These are phyloP conservation scores for Coniosporium tulheliwenetii DNA, from an alignment of 2,329 filamentous ascomycete genomes.

Conservation along the genomic window DNA sequence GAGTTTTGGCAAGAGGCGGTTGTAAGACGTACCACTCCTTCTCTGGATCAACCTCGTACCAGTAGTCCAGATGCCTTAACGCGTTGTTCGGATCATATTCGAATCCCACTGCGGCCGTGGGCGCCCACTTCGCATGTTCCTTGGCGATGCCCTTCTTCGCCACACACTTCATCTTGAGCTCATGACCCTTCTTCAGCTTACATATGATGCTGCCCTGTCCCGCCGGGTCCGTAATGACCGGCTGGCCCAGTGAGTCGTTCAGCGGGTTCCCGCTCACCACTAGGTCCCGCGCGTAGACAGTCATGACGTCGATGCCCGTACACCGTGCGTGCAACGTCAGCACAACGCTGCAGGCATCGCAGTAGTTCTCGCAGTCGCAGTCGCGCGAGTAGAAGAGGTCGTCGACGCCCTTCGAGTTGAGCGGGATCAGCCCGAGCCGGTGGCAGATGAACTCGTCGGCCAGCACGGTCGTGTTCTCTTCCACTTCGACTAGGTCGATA, in stretches of 20 bases:
- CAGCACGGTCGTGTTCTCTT: conserved; percentile 86
- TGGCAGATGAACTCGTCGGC: conserved; percentile 94
- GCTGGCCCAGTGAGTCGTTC: conserved; percentile 62
- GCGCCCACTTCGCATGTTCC: conserved; percentile 97
- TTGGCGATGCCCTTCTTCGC: conserved; percentile 98
- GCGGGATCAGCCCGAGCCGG: conserved; percentile 75
- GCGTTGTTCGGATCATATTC: conserved; percentile 99
- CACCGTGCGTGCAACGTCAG: conserved; percentile 76
- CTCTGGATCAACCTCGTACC: conserved; percentile 76
- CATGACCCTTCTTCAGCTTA: conserved; percentile 80
- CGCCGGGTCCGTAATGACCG: conserved; percentile 71
- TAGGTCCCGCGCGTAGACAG: conserved; percentile 83
- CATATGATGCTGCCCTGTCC: conserved; percentile 72
- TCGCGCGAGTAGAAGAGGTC: conserved; percentile 76
- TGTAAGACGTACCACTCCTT: conserved; percentile 54
- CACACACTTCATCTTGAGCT: conserved; percentile 78
- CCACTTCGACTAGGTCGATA: conserved; percentile 86
- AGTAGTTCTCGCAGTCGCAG: conserved; percentile 93
- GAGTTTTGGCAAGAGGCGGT: not conserved
- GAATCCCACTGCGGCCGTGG: conserved; percentile 81
- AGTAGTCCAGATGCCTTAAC: conserved; percentile 78
- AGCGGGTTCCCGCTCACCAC: conserved; percentile 53
- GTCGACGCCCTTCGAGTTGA: conserved; percentile 71
- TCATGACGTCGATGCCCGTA: conserved; percentile 75
- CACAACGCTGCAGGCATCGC: conserved; percentile 77